Evolutionary conservation across 208 protist genomes (phyloP), one percentile per base, ranked within the genome.

Genomic region (Acanthamoeba divionensis): DNA sequence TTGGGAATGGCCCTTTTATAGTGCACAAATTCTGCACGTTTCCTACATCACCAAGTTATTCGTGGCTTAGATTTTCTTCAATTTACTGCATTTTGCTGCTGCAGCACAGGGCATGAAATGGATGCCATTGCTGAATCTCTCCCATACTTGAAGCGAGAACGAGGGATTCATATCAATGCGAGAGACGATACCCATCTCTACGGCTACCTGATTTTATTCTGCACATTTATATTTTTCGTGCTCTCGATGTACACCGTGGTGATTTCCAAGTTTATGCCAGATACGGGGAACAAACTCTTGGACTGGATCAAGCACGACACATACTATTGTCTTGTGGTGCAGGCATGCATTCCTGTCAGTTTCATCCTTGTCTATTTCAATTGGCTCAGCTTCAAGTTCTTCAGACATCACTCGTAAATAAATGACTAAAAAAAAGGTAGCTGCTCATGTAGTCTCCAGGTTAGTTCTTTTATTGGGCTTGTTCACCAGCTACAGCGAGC

Each of bases 221-320:
- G 31, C 24, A 90, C 91, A 62, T 75, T 89, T 8, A 33, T 83
- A 10, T 93, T 91, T 55, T 93, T 93, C 57, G 44, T 89, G n/a
- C 9, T 67, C 5, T 45, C 88, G 24, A 91, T 83, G 1, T 93
- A 93, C 69, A 90, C 79, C 79, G 60, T 93, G 47, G 15, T 93
- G 7, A 82, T 91, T 21, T 91, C 87, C 18, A 91, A 91, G 18
- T 38, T 75, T 13, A 66, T 93, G 50, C 91, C 91, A 0, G 73
- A 91, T 26, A 91, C 91, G 29, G 91, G 91, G 1, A 89, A 91
- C 29, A 18, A 55, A 24, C 52, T 93, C 9, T 62, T 93, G 26
- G 91, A 93, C 50, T 93, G 90, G 45, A 91, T 93, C 21, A 91
- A 91, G 66, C 57, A 91, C 50, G 91, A 93, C 45, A 62, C 73